Evolutionary conservation across 139 green algal species (phyloP).

Genomic region (Chlorella vulgaris): DNA sequence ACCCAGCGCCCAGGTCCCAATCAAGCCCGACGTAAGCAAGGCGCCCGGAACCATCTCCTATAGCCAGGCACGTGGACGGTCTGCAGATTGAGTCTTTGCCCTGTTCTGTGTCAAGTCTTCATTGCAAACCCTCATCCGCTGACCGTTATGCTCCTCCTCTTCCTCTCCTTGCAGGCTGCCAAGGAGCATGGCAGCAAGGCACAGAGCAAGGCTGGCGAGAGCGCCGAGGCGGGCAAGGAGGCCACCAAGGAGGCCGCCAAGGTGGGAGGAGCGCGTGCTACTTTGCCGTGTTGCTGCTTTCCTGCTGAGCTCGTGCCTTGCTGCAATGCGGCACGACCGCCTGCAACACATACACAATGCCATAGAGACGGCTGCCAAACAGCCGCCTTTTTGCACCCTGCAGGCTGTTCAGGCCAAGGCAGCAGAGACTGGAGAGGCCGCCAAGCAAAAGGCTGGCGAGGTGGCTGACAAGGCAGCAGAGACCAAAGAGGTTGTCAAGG

Average conservation of each 20-base stretch:
- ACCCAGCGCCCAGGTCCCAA: neutral
- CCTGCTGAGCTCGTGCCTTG: neutral
- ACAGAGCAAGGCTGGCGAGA: neutral
- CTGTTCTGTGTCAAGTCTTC: no score
- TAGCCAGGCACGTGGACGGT: neutral
- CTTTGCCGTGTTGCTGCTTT: neutral
- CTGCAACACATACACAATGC: no score
- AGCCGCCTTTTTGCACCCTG: no score
- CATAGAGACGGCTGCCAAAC: neutral
- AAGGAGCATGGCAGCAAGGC: neutral
- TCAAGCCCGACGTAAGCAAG: constrained; percentile 29
- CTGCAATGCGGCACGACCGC: neutral
- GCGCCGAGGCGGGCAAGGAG: constrained; percentile 16
- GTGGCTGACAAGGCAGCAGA: neutral
- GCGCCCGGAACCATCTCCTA: constrained; percentile 19
- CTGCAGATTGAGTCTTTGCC: no score
- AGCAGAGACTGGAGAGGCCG: neutral
- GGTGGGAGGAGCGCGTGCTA: neutral
- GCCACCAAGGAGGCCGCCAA: neutral
- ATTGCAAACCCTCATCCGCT: neutral
- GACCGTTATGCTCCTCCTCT: neutral
- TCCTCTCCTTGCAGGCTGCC: constrained; percentile 1
- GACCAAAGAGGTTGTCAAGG: neutral
- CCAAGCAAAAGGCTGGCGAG: neutral
- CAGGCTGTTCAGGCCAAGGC: neutral